Base-by-base conservation (phyloP, 148 eudicot species). In the Chenopodium album region DNA sequence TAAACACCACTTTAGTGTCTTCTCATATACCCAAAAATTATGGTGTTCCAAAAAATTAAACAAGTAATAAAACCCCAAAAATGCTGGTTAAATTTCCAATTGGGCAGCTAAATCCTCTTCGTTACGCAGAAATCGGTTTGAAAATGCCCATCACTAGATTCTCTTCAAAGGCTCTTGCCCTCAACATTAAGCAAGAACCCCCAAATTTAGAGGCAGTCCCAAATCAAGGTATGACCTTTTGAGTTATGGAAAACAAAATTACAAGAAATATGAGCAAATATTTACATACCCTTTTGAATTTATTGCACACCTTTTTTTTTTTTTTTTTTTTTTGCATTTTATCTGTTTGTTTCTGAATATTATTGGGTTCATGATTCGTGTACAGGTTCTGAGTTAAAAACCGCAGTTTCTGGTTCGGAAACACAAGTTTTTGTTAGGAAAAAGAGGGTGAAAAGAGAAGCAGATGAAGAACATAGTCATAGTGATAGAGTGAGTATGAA, bases 371-470 rank as follows among this genome's bases (percentile, higher is more conserved):
- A 50, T 65, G 66, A 56, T 50, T 54, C 3, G 13, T 80, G 65
- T n/a, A 16, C 66, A 81, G 84, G 76, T 78, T 64, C 34, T 66
- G 69, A 77, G 50, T 65, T 54, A 0, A 66, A 60, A 68, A 11
- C 66, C 17, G 56, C 73, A 28, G 69, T 69, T 85, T 85, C 84
- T 64, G 63, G 71, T n/a, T 23, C 76, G 46, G 84, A 77, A 77
- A 70, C 19, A 59, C 11, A 41, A 19, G 84, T 81, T 73, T 37
- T 50, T 84, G 79, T 73, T 41, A 81, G 87, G 76, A 85, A 81
- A 70, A 85, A 85, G 76, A 81, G 84, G 83, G 73, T 84, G 4
- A 85, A 85, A 81, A 85, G 84, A 82, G 84, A 74, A 65, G 64
- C 9, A 4, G 20, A n/a, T 71, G 81, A 65, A 47, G 72, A 82